Base-by-base conservation (phyloP, 2,329 filamentous ascomycete genomes). In the Penicillium sp. region DNA sequence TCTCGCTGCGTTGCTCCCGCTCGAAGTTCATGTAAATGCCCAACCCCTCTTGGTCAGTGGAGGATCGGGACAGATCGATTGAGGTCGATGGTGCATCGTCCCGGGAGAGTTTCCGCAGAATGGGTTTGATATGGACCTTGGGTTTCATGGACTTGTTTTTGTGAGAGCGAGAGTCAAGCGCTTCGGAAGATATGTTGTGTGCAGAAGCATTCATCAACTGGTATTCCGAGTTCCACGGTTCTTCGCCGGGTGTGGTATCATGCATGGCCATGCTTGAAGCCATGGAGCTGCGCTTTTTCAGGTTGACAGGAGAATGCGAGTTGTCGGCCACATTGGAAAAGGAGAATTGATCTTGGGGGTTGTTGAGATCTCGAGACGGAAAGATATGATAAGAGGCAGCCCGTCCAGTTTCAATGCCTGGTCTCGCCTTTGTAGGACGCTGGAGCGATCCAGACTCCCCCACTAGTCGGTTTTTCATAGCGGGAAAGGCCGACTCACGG, bases 11-110 rank as follows among this genome's bases (percentile, higher is more conserved):
- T 54, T 63, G 62, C 45, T 73, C 71, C 10, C 65, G 66, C 31
- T 73, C 69, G 23, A 70, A 59, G 41, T 66, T 73, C 33, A 73
- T 69, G 62, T 79, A 78, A 46, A 86, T 85, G 19, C 82, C 83
- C 51, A 86, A 69, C 10, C 82, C 83, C 57, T 84, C 82, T 60
- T 84, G 82, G 62, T 86, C 83, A 15, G 79, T 77, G 6, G 79
- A 78, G 4, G 83, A 80, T 33, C 82, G 80, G 33, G 82, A 83
- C 25, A 85, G 73, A 66, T 86, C 83, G 54, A 85, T 77, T 21
- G 79, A 78, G 46, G 75, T 73, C 53, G 77, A 74, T 33, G 75
- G 72, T 57, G 77, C 74, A 63, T 81, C 81, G 58, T 80, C 77
- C 46, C 75, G 74, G 21, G 81, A 80, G 61, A 81, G 74, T 68